Base-by-base conservation (phyloP, 2,329 filamentous ascomycete species). In the Hirsutella thompsonii region DNA sequence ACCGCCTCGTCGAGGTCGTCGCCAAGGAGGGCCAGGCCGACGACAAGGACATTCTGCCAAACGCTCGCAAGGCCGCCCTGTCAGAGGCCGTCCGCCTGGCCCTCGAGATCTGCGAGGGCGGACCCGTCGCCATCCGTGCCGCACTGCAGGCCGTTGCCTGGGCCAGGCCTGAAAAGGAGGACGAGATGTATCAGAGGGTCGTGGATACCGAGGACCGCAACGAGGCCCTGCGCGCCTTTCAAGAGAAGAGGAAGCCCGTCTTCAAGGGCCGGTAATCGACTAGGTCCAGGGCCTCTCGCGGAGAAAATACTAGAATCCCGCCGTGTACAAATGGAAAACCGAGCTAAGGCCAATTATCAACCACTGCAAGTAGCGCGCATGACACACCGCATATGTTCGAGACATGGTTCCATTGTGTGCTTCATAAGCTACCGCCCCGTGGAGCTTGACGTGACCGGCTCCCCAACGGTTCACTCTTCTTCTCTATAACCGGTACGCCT, bases 151-250 rank as follows among this genome's bases (percentile, higher is more conserved):
- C 90, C 1, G 82, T 96, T 2, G 71, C 74, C 40, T 72, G 77
- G 73, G 59, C 87, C 58, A 64, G 72, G 4, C 83, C 92, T 63
- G 75, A 76, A 54, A 74, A 81, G n/a, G 92, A 95, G 67, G 90
- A 88, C 60, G 71, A 75, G 51, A 88, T 89, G 64, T 96, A 96
- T 60, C 76, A 87, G 54, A 69, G 80, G 20, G 86, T 96, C 4
- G 73, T 95, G 14, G 74, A 71, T 46, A 94, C 87, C 0, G 81
- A 89, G 56, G 92, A 98, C 66, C 72, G 89, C 44, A 69, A 87
- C 52, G 92, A 96, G 70, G 92, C 92, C 29, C 67, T 98, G 47
- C 74, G 66, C 59, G 92, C 92, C 0, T 98, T 98, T 65, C 63
- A 61, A 44, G 74, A 78, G 57, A 78, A 76, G 69, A 66, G 75